Conservation (phyloP, 495 filamentous ascomycete species). For the Penicillium pulvis region DNA sequence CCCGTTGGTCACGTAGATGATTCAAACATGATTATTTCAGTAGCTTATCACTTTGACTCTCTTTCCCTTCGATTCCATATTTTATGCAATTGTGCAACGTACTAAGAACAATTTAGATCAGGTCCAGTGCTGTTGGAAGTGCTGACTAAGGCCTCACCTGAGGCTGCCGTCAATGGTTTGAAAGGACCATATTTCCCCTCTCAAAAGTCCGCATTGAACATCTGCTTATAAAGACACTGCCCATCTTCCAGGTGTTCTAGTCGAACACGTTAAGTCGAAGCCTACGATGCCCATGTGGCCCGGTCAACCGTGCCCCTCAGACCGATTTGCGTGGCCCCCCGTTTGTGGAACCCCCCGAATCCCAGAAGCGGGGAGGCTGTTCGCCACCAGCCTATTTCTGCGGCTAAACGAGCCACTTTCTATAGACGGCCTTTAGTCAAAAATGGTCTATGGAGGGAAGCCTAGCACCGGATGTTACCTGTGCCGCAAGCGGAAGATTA, state of each 20-base stretch:
- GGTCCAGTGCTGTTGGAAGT: background rate
- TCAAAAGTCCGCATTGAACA: background rate
- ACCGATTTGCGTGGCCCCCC: background rate
- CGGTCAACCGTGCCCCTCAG: background rate
- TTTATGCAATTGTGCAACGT: background rate
- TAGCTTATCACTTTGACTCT: too few species aligned
- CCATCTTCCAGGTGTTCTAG: background rate
- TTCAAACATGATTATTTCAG: too few species aligned
- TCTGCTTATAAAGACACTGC: background rate
- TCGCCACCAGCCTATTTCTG: constrained; percentile 1
- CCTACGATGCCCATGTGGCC: background rate
- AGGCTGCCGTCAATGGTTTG: background rate
- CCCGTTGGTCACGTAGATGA: too few species aligned
- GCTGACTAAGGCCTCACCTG: background rate
- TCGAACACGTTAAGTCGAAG: background rate
- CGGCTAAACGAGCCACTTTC: background rate
- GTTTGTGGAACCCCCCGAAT: background rate
- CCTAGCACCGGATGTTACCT: constrained; percentile 50
- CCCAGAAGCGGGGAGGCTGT: background rate
- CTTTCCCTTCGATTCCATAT: too few species aligned
- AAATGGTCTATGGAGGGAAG: constrained; percentile 50
- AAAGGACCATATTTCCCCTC: background rate
- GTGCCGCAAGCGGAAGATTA: constrained; percentile 52
- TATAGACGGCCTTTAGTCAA: constrained; percentile 12
- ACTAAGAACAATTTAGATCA: background rate